Base-by-base conservation (phyloP, 2,329 filamentous ascomycete genomes). In the Monosporascus ibericus region DNA sequence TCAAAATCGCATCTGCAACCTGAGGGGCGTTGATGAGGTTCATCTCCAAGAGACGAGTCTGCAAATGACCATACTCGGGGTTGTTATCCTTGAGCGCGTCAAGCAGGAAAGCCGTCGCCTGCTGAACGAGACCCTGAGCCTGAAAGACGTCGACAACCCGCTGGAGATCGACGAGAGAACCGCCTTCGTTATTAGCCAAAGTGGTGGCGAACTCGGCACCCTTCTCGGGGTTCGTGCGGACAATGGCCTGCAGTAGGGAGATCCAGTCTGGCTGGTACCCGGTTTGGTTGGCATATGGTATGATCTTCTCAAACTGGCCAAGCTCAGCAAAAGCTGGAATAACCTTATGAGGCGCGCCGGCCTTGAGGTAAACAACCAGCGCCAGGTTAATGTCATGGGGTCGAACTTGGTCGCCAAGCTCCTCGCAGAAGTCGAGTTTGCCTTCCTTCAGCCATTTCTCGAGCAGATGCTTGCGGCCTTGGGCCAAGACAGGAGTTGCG, bases 401-500 rank as follows among this genome's bases (percentile, higher is more conserved):
- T 47, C 94, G 88, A 48, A 97, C 88, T 63, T 96, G 84, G 69
- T 99, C 95, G 75, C 94, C 94, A 48, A 99, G 83, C 71, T 96
- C 90, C 75, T 99, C 94, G 0, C 94, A 97, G 73, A 88, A 92
- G 69, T 95, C 90, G 44, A 99, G 81, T 78, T 99, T 99, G 72
- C 90, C 88, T 74, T 97, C 94, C 66, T 87, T 87, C 70, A 97
- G 82, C 95, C 95, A 99, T 74, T 99, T 99, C 74, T 97, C 94
- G 27, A 99, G 81, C 25, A 99, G 77, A 67, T 97, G 90, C 75
- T 96, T 97, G 59, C 94, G 85, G 70, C 92, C 94, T 72, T 99
- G 94, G 52, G 88, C 85, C 53, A 99, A 80, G 20, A 99, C 94
- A 20, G 94, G 94, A 60, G 91, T 85, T 9, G 94, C 92, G 56